These are phyloP conservation scores for Penicillium longicatenatum DNA, from an alignment of 495 filamentous ascomycete genomes.

Conservation along the genomic window DNA sequence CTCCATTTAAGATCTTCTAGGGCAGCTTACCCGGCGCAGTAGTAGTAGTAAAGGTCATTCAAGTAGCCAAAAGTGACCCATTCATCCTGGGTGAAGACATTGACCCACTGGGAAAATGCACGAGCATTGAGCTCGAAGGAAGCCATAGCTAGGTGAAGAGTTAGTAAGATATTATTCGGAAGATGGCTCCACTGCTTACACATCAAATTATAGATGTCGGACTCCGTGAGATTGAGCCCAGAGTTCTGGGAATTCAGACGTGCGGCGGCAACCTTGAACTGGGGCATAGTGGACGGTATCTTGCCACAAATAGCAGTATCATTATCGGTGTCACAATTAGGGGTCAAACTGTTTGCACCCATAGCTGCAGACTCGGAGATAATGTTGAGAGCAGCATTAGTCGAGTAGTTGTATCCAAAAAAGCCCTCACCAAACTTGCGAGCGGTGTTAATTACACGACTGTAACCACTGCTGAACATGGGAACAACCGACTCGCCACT, in stretches of 20 bases:
- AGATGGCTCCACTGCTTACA: conserved; percentile 11
- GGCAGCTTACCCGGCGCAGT: conserved; percentile 44
- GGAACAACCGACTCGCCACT: conserved; percentile 23
- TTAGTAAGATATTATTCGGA: neutral
- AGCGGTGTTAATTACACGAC: conserved; percentile 56
- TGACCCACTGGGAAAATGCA: conserved; percentile 51
- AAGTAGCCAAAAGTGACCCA: conserved; percentile 56
- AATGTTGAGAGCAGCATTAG: conserved; percentile 40
- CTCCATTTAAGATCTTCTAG: neutral
- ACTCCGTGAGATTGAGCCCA: conserved; percentile 20
- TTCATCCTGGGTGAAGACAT: conserved; percentile 54
- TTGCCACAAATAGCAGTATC: conserved; percentile 10
- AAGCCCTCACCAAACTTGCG: conserved; percentile 55
- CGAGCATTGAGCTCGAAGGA: conserved; percentile 56
- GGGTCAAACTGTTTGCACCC: conserved; percentile 55
- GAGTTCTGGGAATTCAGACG: conserved; percentile 28
- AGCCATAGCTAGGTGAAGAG: conserved; percentile 34
- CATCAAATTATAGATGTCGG: conserved; percentile 27
- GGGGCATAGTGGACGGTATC: conserved; percentile 10
- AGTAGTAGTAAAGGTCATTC: conserved; percentile 55
- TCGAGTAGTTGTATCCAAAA: conserved; percentile 49
- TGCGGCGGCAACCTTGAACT: conserved; percentile 25
- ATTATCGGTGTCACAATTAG: conserved; percentile 27
- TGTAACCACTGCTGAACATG: conserved; percentile 50
- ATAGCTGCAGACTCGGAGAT: conserved; percentile 46